phyloP scores from a whole-genome alignment of 441 rosid species.

The Eutrema salsugineum region DNA sequence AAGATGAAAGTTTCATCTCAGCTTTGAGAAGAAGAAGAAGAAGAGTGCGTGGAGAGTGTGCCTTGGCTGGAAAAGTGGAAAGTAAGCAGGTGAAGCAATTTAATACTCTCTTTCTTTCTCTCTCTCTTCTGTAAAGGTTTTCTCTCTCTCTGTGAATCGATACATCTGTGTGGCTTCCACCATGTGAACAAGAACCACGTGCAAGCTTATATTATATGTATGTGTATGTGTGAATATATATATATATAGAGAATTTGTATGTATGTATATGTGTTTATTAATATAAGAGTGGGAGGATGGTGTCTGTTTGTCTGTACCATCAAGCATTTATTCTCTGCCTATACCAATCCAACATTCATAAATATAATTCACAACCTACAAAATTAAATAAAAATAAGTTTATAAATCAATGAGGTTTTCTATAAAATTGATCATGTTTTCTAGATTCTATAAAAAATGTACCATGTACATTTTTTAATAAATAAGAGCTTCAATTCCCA shows the following conservation, averaged over 20 bases:
- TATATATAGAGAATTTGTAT: background rate
- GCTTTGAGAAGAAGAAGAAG: background rate
- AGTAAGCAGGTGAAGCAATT: constrained; percentile 58
- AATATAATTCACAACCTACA: background rate
- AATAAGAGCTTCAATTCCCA: background rate
- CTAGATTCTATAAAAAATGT: too few species aligned
- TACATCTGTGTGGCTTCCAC: constrained; percentile 35
- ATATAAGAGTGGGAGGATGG: constrained; percentile 27
- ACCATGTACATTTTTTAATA: too few species aligned
- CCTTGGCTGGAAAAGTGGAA: constrained; percentile 80
- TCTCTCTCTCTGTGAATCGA: background rate
- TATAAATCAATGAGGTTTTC: background rate
- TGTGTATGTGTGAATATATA: background rate
- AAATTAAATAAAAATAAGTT: background rate
- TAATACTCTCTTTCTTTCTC: constrained; percentile 10
- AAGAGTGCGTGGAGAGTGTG: constrained; percentile 32
- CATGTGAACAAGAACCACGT: constrained; percentile 62
- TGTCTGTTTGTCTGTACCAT: constrained; percentile 29
- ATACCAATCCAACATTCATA: constrained; percentile 41
- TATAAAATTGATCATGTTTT: background rate
- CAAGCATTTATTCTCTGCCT: constrained; percentile 55
- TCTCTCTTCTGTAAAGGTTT: constrained; percentile 1
- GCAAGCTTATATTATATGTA: constrained; percentile 32
- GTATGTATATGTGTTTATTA: background rate
- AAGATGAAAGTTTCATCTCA: background rate